Evolutionary conservation across 2,329 filamentous ascomycete species (phyloP), one percentile per base, ranked within the genome.

Genomic region (Ascochyta pisi): DNA sequence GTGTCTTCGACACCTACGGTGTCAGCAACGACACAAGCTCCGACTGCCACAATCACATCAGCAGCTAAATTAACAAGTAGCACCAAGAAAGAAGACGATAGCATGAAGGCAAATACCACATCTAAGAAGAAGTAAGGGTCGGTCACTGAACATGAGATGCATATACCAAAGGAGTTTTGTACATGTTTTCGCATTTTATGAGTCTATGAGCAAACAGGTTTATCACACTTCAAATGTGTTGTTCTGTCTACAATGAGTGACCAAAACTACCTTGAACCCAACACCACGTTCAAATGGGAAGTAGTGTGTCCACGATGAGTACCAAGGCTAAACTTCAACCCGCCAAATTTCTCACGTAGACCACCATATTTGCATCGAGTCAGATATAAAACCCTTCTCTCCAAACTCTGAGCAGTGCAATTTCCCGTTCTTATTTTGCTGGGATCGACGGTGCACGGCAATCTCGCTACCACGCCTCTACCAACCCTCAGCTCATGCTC

Each of bases 31-130:
- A 24, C 13, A 6, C 22, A 35, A 10, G 29, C 50, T 24, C 29
- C 33, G 12, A 22, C 39, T 50, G 7, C 57, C 2, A 40, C n/a
- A n/a, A 33, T 46, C n/a, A 62, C 57, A 22, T 33, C 54, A 19
- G 48, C 54, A 0, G 33, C 58, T 5, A 54, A 35, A 33, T 12
- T 43, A 15, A 50, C 49, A 1, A 60, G 15, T n/a, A 55, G 41
- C 19, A 59, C 45, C 13, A 61, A 43, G 35, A 57, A 35, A 24
- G 41, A 42, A 4, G 43, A 51, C 34, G 47, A 55, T 16, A 50
- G 46, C 19, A 44, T 16, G 4, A 62, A 50, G 44, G 23, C 42
- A 0, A 60, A 42, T 29, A 46, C 43, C 3, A 52, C 50, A 9
- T 50, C 43, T 1, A 62, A 39, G 41, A 55, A 47, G 33, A 60